Percentiles rank a stretch among this genome's conserved stretches.
These are phyloP conservation scores for Epichloe sylvatica DNA, from an alignment of 2,329 filamentous ascomycete genomes.

Conservation along the genomic window DNA sequence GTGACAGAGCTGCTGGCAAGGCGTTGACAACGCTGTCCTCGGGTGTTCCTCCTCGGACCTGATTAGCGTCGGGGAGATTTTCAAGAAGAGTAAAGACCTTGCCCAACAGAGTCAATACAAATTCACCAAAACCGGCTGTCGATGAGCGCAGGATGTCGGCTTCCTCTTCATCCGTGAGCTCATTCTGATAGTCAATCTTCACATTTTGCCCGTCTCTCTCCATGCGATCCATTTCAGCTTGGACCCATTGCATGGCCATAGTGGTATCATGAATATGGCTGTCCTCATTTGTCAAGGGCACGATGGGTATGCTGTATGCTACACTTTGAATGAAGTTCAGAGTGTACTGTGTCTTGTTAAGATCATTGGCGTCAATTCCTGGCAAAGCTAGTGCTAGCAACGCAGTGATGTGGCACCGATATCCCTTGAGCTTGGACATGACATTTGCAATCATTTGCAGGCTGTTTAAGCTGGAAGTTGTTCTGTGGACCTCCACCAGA, in stretches of 20 bases:
- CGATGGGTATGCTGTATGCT: constrained; percentile 89
- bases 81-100: constrained; percentile 92
- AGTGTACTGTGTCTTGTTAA: constrained; percentile 91
- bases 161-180: constrained; percentile 76
- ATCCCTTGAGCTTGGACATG: constrained; percentile 89
- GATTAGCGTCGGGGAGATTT: constrained; percentile 81
- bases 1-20: constrained; percentile 78
- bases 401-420: constrained; percentile 88
- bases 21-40: constrained; percentile 97
- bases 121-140: constrained; percentile 86
- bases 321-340: constrained; percentile 91
- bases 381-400: constrained; percentile 84
- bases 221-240: constrained; percentile 85
- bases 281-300: constrained; percentile 49
- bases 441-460: constrained; percentile 84
- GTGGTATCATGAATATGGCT: constrained; percentile 57
- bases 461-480: constrained; percentile 81
- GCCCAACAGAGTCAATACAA: constrained; percentile 76
- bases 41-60: constrained; percentile 77
- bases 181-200: constrained; percentile 69
- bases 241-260: constrained; percentile 84
- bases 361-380: constrained; percentile 92
- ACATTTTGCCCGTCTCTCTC: constrained; percentile 76
- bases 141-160: constrained; percentile 81
- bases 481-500: constrained; percentile 90